A percentile compares a stretch with the other conserved stretches of the same genome.
Conservation (phyloP, 495 filamentous ascomycete genomes). For the Poronia punctata region DNA sequence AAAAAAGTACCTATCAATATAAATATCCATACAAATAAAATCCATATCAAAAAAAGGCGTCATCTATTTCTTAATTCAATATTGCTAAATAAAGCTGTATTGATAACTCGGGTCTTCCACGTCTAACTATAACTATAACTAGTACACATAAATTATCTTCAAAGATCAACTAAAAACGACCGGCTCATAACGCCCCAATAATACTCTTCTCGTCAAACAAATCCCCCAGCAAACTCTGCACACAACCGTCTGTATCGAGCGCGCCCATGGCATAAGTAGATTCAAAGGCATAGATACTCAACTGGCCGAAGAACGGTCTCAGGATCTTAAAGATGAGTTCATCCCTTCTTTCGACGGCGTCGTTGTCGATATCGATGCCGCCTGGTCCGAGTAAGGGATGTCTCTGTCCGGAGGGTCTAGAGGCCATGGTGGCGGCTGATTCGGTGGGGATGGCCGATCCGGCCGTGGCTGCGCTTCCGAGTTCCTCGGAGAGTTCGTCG, state of each 20-base stretch:
- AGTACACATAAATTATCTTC: too few relatives aligned
- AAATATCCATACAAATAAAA: too few relatives aligned
- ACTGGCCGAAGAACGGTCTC: constrained; percentile 79
- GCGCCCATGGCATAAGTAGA: constrained; percentile 77
- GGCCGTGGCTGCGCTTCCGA: constrained; percentile 44
- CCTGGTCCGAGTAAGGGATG: constrained; percentile 43
- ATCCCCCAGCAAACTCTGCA: constrained; percentile 64
- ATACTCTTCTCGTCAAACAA: constrained; percentile 72
- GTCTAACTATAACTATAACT: too few relatives aligned
- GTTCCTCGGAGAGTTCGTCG: constrained; percentile 76
- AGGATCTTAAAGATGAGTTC: constrained; percentile 61
- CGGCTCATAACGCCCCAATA: constrained; percentile 42
- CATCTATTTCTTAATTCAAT: too few relatives aligned
- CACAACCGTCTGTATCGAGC: constrained; percentile 63
- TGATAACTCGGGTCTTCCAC: too few relatives aligned
- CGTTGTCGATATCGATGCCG: constrained; percentile 41
- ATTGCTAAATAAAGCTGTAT: too few relatives aligned
- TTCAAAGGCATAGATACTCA: constrained; percentile 91
- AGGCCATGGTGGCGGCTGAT: constrained; percentile 22
- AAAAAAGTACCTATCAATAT: too few relatives aligned
- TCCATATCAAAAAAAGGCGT: too few relatives aligned
- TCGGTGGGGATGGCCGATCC: constrained; percentile 19
- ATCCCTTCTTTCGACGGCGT: too few relatives aligned
- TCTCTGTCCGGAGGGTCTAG: constrained; percentile 17
- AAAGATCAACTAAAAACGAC: too few relatives aligned